A percentile compares a stretch with the other conserved stretches of the same genome.
Evolutionary conservation across 176 grass and related monocot genomes (phyloP).

Genomic region (Zizania latifolia): DNA sequence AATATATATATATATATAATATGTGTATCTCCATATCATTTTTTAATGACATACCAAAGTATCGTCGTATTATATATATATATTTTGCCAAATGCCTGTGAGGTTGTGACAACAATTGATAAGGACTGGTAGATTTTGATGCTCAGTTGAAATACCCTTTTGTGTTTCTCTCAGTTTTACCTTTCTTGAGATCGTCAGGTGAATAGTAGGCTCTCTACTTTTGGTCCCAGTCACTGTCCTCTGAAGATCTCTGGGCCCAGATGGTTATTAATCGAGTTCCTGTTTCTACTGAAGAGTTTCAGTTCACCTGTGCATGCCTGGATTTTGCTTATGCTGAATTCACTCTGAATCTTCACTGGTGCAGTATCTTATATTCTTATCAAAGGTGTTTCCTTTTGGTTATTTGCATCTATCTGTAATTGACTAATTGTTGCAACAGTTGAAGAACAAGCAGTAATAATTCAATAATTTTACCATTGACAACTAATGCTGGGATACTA

Average conservation of each 20-base stretch:
- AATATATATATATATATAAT: no score
- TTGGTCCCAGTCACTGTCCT: neutral
- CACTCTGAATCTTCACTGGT: neutral
- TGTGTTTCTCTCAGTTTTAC: neutral
- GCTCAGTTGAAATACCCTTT: neutral
- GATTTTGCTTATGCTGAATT: neutral
- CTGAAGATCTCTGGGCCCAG: neutral
- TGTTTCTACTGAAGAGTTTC: neutral
- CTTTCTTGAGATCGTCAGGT: neutral
- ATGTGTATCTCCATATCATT: no score
- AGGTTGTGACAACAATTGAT: conserved; percentile 1
- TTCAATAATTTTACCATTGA: no score
- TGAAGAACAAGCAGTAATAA: neutral
- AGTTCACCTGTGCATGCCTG: neutral
- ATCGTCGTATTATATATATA: no score
- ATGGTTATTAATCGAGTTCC: neutral
- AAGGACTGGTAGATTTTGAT: neutral
- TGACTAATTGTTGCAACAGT: conserved; percentile 16
- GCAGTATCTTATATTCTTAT: no score
- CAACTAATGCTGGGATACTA: neutral
- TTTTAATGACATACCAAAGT: no score
- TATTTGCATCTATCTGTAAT: no score
- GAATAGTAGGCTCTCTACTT: neutral
- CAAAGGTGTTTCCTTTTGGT: neutral
- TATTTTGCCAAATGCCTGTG: no score